Conservation (phyloP, 192 early-diverging fungal genomes). For the Coemansia sp. region DNA sequence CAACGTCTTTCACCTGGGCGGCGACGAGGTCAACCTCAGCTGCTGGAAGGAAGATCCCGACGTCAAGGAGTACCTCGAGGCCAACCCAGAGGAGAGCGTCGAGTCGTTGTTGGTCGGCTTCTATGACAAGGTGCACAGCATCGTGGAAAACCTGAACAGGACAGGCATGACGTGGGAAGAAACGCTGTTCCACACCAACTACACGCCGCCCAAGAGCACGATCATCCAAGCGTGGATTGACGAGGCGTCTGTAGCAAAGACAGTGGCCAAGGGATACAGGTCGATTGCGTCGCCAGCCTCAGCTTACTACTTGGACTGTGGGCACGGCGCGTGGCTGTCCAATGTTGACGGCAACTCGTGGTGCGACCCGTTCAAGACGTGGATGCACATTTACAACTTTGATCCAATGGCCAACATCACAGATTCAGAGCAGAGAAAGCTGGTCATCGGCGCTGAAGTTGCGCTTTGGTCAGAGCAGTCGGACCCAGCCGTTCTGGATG, state of each 20-base stretch:
- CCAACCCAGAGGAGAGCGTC: conserved; percentile 30
- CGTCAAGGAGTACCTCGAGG: conserved; percentile 38
- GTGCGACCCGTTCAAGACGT: conserved; percentile 74
- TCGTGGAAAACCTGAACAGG: conserved; percentile 51
- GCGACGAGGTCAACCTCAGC: conserved; percentile 70
- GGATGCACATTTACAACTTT: conserved; percentile 70
- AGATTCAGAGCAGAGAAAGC: conserved; percentile 49
- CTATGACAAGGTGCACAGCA: conserved; percentile 55
- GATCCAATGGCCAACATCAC: conserved; percentile 61
- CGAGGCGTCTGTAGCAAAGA: conserved; percentile 55
- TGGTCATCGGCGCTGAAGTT: conserved; percentile 68
- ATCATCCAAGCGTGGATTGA: conserved; percentile 73
- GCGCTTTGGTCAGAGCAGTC: conserved; percentile 71
- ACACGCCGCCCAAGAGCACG: conserved; percentile 59
- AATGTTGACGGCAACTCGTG: conserved; percentile 66
- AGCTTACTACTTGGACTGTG: conserved; percentile 75
- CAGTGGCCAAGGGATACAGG: conserved; percentile 62
- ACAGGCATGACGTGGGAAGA: conserved; percentile 81
- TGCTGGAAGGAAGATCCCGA: conserved; percentile 63
- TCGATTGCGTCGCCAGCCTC: conserved; percentile 61
- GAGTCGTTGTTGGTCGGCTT: conserved; percentile 50
- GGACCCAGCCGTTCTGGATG: conserved; percentile 57
- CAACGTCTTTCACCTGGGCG: conserved; percentile 69
- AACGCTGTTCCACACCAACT: conserved; percentile 57
- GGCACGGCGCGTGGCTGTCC: conserved; percentile 70